Conservation (phyloP, 2,329 filamentous ascomycete species). For the Penicillium sumatraense region DNA sequence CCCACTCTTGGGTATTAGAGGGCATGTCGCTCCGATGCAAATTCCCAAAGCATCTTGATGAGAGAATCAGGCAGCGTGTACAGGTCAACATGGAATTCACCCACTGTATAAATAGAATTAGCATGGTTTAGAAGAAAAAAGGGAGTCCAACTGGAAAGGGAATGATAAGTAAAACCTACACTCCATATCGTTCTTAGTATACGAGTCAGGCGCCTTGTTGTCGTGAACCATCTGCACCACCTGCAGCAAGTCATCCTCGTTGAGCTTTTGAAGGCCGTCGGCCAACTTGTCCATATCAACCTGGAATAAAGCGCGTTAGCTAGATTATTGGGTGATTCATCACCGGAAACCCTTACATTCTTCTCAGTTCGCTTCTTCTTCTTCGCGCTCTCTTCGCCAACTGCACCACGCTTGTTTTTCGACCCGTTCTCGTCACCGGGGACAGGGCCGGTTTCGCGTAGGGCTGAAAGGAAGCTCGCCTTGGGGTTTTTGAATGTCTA, state of each 20-base stretch:
- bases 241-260: slow-evolving; percentile 89
- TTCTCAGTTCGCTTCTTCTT: slow-evolving; percentile 75
- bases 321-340: not conserved
- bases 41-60: slow-evolving; percentile 95
- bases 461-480: slow-evolving; percentile 74
- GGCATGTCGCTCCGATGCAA: slow-evolving; percentile 58
- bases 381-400: slow-evolving; percentile 66
- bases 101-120: slow-evolving; percentile 61
- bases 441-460: slow-evolving; percentile 85
- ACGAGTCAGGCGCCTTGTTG: slow-evolving; percentile 91
- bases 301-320: slow-evolving; percentile 34
- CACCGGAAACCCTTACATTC: slow-evolving; percentile 48
- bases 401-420: slow-evolving; percentile 64
- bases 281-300: slow-evolving; percentile 97
- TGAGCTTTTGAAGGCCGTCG: slow-evolving; percentile 83
- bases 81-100: slow-evolving; percentile 97
- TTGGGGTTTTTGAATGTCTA: slow-evolving; percentile 91
- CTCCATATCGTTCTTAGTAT: slow-evolving; percentile 96
- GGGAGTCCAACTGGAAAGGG: not conserved
- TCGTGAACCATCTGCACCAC: slow-evolving; percentile 99
- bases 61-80: slow-evolving; percentile 93
- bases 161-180: slow-evolving; percentile 62
- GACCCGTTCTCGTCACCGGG: slow-evolving; percentile 70
- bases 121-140: not conserved
- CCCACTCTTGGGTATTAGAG: slow-evolving; percentile 28